Percentiles rank a stretch among this genome's conserved stretches.
phyloP scores from a whole-genome alignment of 257 asterid genomes.

The Solanum pennellii region DNA sequence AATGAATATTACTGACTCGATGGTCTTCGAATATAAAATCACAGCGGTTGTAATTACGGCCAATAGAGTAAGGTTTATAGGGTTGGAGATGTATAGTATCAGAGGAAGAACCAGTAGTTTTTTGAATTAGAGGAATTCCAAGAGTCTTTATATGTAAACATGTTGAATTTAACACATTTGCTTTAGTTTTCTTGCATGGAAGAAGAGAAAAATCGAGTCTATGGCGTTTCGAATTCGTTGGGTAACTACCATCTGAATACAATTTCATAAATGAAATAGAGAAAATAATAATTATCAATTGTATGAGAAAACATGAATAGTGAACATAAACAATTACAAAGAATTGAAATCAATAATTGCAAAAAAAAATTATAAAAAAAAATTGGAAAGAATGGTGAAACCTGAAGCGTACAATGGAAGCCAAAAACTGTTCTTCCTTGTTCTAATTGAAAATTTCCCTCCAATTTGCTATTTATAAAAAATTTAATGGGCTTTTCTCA shows the following conservation, averaged over 20 bases:
- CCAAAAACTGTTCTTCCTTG: not conserved
- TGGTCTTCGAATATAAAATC: conserved; percentile 45
- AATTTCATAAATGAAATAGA: conserved; percentile 20
- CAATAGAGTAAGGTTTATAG: conserved; percentile 45
- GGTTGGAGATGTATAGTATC: conserved; percentile 45
- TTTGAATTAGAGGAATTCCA: conserved; percentile 47
- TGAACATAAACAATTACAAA: not conserved
- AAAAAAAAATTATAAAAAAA: not conserved
- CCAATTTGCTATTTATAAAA: conserved; percentile 8
- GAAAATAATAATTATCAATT: not conserved
- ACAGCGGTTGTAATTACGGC: conserved; percentile 40
- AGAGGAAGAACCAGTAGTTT: conserved; percentile 21
- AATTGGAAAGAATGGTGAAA: not conserved
- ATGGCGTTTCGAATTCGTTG: conserved; percentile 23
- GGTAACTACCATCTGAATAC: conserved; percentile 30
- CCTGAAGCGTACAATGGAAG: not conserved
- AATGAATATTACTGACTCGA: conserved; percentile 58
- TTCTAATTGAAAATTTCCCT: conserved; percentile 34
- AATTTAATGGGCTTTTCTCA: not conserved
- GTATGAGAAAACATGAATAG: not conserved
- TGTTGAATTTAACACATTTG: conserved; percentile 22
- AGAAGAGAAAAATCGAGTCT: conserved; percentile 6
- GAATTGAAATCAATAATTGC: not conserved
- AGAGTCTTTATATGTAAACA: conserved; percentile 31
- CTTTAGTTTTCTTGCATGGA: conserved; percentile 29